These are phyloP conservation scores for Tarenaya hassleriana DNA, from an alignment of 345 rosid genomes.

Conservation along the genomic window DNA sequence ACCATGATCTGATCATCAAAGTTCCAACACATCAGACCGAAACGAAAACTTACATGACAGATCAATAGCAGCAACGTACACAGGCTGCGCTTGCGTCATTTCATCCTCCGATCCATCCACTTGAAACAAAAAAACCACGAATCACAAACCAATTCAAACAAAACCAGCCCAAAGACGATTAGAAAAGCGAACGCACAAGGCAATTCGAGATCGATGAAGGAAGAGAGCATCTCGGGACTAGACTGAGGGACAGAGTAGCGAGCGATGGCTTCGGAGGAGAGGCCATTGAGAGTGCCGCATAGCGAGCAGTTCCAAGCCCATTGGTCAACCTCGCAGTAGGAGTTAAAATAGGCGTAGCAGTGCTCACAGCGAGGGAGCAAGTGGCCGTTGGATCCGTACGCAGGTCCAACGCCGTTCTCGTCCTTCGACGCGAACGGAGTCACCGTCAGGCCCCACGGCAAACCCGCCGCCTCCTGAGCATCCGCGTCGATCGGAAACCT, in stretches of 20 bases:
- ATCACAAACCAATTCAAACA: neutral
- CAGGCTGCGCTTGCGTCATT: constrained; percentile 70
- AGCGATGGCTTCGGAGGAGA: constrained; percentile 60
- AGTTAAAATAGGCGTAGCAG: constrained; percentile 89
- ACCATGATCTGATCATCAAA: constrained; percentile 2
- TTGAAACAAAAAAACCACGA: constrained; percentile 16
- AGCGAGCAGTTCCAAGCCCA: constrained; percentile 96
- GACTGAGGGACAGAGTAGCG: constrained; percentile 78
- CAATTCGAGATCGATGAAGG: constrained; percentile 88
- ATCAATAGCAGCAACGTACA: constrained; percentile 92
- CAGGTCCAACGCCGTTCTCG: constrained; percentile 72
- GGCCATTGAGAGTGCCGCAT: constrained; percentile 86
- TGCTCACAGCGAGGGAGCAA: constrained; percentile 86
- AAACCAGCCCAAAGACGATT: neutral
- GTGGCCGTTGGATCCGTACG: constrained; percentile 74
- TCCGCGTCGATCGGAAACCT: constrained; percentile 79
- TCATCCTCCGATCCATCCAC: constrained; percentile 81
- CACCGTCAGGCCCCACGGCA: constrained; percentile 93
- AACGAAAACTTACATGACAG: constrained; percentile 60
- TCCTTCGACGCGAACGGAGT: constrained; percentile 84
- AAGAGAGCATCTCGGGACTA: constrained; percentile 77
- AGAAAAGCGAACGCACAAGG: constrained; percentile 39
- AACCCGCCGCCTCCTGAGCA: constrained; percentile 71
- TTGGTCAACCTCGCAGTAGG: constrained; percentile 85
- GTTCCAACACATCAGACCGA: neutral